Base-by-base conservation (phyloP, 306 rosid species). In the Fragaria ananassa region DNA sequence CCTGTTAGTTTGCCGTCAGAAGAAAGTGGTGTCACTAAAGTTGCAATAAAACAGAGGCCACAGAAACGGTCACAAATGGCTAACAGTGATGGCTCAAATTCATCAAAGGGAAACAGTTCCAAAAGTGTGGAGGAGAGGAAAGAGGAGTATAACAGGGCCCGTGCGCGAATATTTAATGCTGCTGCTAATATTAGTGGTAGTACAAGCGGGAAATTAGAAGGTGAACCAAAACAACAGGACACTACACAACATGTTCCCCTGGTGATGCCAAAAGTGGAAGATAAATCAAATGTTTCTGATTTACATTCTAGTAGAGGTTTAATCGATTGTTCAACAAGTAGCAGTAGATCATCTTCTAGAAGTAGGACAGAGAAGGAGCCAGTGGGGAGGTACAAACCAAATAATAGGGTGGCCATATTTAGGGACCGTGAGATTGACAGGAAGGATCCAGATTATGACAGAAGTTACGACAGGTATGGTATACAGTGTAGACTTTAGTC, bases 81-180 rank as follows among this genome's bases (percentile, higher is more conserved):
- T 10, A 50, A 75, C 67, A 76, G 49, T 87, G 87, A 35, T 50
- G 86, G 81, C 78, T 80, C 97, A 76, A 86, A 81, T 80, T 86
- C 96, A 0, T 23, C 45, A 34, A 95, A 88, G 81, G 13, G 83
- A 29, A 83, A 69, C 60, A 81, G 73, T 76, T 81, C 97, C n/a
- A 95, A 86, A 84, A 95, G 97, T 81, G 97, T 95, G 75, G 99
- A 95, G 75, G 99, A 95, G 81, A 89, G 99, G 82, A 95, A 95
- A 83, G 99, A 95, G 83, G 99, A 95, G 82, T 95, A 95, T 81
- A 92, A 89, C 57, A 92, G 85, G 81, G 99, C 99, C 39, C 99
- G 99, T 63, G 99, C 97, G 23, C 90, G 99, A 81, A 95, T 95
- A 76, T 95, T 95, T 80, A 93, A 84, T 79, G 92, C 92, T 0